Evolutionary conservation across 2,329 filamentous ascomycete species (phyloP).

Genomic region (Pseudogymnoascus sp.): DNA sequence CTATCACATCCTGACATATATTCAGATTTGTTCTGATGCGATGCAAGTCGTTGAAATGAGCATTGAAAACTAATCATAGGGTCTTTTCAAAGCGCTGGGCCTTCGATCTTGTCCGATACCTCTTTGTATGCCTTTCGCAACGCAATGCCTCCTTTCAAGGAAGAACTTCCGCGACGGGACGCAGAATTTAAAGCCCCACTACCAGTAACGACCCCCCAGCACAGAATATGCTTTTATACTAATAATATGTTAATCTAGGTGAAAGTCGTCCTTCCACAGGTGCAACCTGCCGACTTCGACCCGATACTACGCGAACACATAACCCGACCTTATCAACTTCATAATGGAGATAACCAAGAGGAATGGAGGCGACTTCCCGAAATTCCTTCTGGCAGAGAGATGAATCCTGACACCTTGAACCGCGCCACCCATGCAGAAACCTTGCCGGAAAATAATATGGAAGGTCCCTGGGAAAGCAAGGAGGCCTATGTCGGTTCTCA

Average conservation of each 20-base stretch:
- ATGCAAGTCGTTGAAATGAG: too few species aligned
- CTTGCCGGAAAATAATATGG: conserved; percentile 46
- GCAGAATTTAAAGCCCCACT: neutral
- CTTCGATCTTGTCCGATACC: neutral
- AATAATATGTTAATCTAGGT: neutral
- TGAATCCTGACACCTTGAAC: conserved; percentile 32
- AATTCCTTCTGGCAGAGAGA: conserved; percentile 46
- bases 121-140: neutral
- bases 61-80: neutral
- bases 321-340: neutral
- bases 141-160: neutral
- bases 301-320: conserved; percentile 6
- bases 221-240: neutral
- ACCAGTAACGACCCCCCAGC: neutral
- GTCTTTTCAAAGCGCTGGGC: neutral
- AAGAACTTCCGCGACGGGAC: neutral
- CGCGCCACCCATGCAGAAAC: neutral
- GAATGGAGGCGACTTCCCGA: conserved; percentile 41
- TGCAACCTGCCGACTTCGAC: neutral
- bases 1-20: neutral
- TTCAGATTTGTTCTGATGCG: neutral
- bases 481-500: conserved; percentile 64
- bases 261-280: neutral
- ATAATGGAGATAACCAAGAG: neutral
- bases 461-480: conserved; percentile 51